Evolutionary conservation across 1,284 basidiomycete genomes (phyloP).

Genomic region (Trichosporon asahii): DNA sequence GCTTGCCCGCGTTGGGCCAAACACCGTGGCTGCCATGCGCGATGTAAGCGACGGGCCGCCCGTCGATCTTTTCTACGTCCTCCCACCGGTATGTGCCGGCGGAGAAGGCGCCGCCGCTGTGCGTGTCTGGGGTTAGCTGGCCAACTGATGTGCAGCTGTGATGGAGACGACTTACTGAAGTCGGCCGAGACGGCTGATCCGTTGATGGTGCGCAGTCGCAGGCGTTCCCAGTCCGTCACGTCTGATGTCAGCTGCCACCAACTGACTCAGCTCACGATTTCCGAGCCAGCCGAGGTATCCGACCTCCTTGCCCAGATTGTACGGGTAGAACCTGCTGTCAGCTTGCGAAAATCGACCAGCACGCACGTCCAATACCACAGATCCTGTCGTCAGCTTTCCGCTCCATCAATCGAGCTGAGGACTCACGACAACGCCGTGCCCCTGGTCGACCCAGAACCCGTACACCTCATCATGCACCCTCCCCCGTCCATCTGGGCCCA

Average conservation of each 20-base stretch:
- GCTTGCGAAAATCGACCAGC: not conserved
- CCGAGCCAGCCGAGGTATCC: slow-evolving; percentile 44
- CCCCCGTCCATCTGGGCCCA: slow-evolving; percentile 30
- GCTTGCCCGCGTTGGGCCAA: slow-evolving; percentile 44
- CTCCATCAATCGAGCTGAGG: not conserved
- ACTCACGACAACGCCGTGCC: slow-evolving; percentile 43
- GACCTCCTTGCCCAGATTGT: slow-evolving; percentile 48
- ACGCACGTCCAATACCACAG: slow-evolving; percentile 47
- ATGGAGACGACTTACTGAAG: slow-evolving; percentile 33
- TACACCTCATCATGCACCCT: slow-evolving; percentile 41
- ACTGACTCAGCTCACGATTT: slow-evolving; percentile 35
- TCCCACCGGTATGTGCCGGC: slow-evolving; percentile 45
- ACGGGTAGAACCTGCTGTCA: slow-evolving; percentile 44
- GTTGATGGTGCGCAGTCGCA: slow-evolving; percentile 44
- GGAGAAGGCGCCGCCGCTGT: slow-evolving; percentile 38
- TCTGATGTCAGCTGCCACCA: slow-evolving; percentile 26
- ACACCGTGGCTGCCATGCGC: slow-evolving; percentile 48
- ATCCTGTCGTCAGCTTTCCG: slow-evolving; percentile 31
- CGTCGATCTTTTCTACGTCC: slow-evolving; percentile 35
- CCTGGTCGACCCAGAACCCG: slow-evolving; percentile 46
- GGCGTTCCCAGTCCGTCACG: slow-evolving; percentile 47
- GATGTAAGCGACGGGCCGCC: slow-evolving; percentile 43
- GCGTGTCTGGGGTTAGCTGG: slow-evolving; percentile 32
- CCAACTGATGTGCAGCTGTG: not conserved
- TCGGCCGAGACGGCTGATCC: slow-evolving; percentile 42